Percentiles rank a stretch among this genome's conserved stretches.
Conservation (phyloP, 306 rosid genomes). For the Dryas alaskensis region DNA sequence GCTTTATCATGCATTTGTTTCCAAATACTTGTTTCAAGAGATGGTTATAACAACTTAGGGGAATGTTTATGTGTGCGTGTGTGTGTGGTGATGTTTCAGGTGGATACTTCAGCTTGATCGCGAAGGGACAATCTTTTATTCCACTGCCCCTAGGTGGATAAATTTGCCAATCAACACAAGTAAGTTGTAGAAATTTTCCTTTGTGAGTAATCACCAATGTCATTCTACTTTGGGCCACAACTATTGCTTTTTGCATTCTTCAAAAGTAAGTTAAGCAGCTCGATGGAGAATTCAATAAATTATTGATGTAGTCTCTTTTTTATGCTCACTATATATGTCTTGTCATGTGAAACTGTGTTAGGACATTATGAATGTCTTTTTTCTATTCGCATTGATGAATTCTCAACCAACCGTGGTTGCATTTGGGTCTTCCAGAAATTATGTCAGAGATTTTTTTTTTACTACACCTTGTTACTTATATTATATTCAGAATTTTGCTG, state of each 20-base stretch:
- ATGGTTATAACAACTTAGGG: neutral
- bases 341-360: neutral
- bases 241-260: neutral
- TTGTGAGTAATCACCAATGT: neutral
- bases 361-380: neutral
- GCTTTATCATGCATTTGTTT: conserved; percentile 6
- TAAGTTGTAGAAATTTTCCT: conserved; percentile 32
- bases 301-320: neutral
- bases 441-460: neutral
- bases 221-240: neutral
- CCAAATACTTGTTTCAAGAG: conserved; percentile 2
- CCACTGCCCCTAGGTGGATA: conserved; percentile 91
- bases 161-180: conserved; percentile 37
- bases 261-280: neutral
- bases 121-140: conserved; percentile 77
- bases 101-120: conserved; percentile 91
- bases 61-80: neutral
- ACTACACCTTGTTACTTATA: neutral
- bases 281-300: neutral
- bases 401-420: neutral
- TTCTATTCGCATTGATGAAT: neutral
- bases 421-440: neutral
- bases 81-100: conserved; percentile 38
- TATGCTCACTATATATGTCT: neutral
- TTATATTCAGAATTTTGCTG: neutral